Evolutionary conservation across 169 alveolate species (phyloP).

Genomic region (Eimeria falciformis): DNA sequence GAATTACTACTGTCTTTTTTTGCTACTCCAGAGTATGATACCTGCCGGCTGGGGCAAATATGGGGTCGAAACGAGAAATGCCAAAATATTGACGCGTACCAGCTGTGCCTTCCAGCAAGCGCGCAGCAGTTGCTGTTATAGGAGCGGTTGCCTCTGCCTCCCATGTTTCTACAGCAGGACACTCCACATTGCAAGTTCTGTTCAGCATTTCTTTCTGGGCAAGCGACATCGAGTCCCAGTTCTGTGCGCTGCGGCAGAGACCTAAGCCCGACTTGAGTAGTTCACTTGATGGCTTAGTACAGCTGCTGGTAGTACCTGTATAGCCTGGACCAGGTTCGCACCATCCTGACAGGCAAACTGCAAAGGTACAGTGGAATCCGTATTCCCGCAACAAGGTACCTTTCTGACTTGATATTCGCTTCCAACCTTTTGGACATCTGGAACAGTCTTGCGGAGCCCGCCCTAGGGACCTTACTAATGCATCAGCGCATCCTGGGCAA

Average conservation of each 20-base stretch:
- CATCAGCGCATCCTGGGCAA: too few relatives aligned
- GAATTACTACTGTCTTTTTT: too few relatives aligned
- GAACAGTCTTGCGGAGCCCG: constrained; percentile 56
- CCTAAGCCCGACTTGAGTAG: constrained; percentile 25
- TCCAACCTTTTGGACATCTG: constrained; percentile 47
- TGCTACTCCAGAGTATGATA: constrained; percentile 32
- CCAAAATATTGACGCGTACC: background rate
- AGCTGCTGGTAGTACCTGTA: constrained; percentile 17
- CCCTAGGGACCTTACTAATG: constrained; percentile 12
- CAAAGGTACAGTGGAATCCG: too few relatives aligned
- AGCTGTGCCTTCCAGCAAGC: constrained; percentile 42
- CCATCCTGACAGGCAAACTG: constrained; percentile 20
- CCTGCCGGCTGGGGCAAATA: constrained; percentile 23
- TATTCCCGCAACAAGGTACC: background rate
- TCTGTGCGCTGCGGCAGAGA: constrained; percentile 36
- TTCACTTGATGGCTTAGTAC: too few relatives aligned
- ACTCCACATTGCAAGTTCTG: constrained; percentile 27
- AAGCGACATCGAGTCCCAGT: constrained; percentile 25
- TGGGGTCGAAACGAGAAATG: background rate
- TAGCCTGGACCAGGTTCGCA: constrained; percentile 63
- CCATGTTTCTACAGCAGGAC: background rate
- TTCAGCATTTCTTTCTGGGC: constrained; percentile 31
- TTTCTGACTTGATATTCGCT: background rate
- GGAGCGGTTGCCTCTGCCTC: background rate
- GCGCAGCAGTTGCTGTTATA: background rate